Base-by-base conservation (phyloP, 768 basidiomycete genomes). In the Naganishia vaughanmartiniae region DNA sequence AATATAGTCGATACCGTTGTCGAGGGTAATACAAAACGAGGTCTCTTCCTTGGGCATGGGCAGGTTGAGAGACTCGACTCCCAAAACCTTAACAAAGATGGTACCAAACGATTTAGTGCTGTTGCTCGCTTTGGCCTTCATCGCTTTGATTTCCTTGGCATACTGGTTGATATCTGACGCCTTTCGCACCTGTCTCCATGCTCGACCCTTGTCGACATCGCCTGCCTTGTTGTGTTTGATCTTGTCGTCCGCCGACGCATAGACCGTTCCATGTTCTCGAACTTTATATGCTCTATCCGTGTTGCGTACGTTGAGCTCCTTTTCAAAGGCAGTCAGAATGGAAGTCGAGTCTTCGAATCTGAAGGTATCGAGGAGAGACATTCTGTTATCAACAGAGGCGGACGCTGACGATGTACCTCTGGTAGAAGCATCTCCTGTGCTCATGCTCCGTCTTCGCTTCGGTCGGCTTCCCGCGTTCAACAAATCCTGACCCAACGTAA, bases 91-190 rank as follows among this genome's bases (percentile, higher is more conserved):
- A 65, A 98, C 91, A 75, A 98, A 98, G 28, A 97, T 90, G 75
- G 96, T 97, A 56, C 93, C 94, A 68, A 90, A 88, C 0, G 89
- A 86, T 76, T 92, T 94, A 51, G 89, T 89, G 15, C 86, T 56
- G 42, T 67, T 73, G 15, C 74, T 73, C 17, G 78, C 83, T 71
- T 89, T 89, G 51, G 91, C 89, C 80, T 89, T 88, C 89, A 80
- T 92, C 6, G 76, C 90, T 76, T 86, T 87, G 73, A 97, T 90
- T 79, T 94, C 90, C 76, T 91, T 90, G 34, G 92, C 88, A 80
- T 94, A 92, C 83, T 98, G 92, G 79, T 97, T 91, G 90, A 97
- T 95, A 77, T 98, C 93, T 1, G 93, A 95, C 12, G 94, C 93
- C 28, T 93, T 84, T 74, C 92, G 85, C 34, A 97, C 89, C 17